These are phyloP conservation scores for Colletotrichum ledebouriae DNA, from an alignment of 2,329 filamentous ascomycete species.

Conservation along the genomic window DNA sequence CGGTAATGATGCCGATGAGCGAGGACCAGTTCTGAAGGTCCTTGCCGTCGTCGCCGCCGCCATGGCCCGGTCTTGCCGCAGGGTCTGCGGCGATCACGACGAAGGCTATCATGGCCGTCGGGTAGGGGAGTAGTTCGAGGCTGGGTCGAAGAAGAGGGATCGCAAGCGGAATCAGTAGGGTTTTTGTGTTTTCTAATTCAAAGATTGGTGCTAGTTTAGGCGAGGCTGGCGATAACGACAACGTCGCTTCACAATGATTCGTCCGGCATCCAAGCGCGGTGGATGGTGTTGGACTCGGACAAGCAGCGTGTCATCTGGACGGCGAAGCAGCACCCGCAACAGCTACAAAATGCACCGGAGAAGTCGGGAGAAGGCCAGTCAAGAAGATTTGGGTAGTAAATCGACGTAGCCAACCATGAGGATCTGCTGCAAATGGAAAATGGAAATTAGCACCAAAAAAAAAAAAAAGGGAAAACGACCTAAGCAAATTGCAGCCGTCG, in stretches of 20 bases:
- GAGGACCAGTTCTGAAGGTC: slow-evolving; percentile 84
- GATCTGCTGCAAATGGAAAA: slow-evolving; percentile 33
- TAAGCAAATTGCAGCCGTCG: slow-evolving; percentile 1
- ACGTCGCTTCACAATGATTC: slow-evolving; percentile 28
- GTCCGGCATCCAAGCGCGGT: slow-evolving; percentile 37
- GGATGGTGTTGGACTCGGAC: slow-evolving; percentile 35
- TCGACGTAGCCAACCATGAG: slow-evolving; percentile 38
- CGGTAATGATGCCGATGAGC: slow-evolving; percentile 92
- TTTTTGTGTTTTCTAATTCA: slow-evolving; percentile 13
- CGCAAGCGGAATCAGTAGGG: slow-evolving; percentile 11
- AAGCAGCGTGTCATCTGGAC: slow-evolving; percentile 40
- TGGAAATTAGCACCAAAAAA: not conserved
- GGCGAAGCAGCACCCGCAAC: slow-evolving; percentile 5
- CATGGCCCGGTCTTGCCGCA: slow-evolving; percentile 31
- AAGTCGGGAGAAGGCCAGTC: not conserved
- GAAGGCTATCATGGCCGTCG: slow-evolving; percentile 32
- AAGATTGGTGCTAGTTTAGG: slow-evolving; percentile 26
- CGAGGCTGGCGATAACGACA: slow-evolving; percentile 34
- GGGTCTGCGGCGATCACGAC: slow-evolving; percentile 37
- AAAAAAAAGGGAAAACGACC: slow-evolving; percentile 1
- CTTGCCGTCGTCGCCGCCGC: slow-evolving; percentile 57
- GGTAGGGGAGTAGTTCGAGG: not conserved
- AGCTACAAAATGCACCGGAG: slow-evolving; percentile 12
- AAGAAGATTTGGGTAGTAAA: slow-evolving; percentile 30
- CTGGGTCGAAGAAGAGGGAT: not conserved